These are phyloP conservation scores for Helianthus tuberosus DNA, from an alignment of 129 eudicot genomes.

Conservation along the genomic window DNA sequence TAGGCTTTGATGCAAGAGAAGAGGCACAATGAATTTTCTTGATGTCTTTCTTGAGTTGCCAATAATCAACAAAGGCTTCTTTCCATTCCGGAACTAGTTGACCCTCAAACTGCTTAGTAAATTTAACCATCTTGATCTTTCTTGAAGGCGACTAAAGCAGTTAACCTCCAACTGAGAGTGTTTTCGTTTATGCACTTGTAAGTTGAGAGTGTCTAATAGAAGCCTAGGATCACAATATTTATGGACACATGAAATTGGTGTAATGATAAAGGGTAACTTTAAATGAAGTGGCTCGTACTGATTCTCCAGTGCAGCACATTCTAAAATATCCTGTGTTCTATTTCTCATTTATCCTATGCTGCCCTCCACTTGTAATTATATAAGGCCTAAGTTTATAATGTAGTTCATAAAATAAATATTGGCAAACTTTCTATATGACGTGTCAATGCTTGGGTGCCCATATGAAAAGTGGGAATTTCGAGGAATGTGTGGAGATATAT, in stretches of 20 bases:
- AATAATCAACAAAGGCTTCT: slow-evolving; percentile 88
- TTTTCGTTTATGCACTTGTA: slow-evolving; percentile 18
- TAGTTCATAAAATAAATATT: slow-evolving; percentile 28
- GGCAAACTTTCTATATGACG: slow-evolving; percentile 30
- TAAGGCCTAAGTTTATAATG: slow-evolving; percentile 31
- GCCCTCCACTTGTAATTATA: slow-evolving; percentile 69
- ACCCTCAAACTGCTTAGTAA: slow-evolving; percentile 86
- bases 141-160: background rate
- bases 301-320: slow-evolving; percentile 69
- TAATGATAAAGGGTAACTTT: slow-evolving; percentile 44
- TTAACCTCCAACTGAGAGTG: background rate
- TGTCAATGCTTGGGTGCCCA: slow-evolving; percentile 26
- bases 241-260: slow-evolving; percentile 48
- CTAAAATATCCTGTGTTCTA: slow-evolving; percentile 62
- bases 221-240: slow-evolving; percentile 49
- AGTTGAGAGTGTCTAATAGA: slow-evolving; percentile 44
- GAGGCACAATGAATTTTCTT: slow-evolving; percentile 67
- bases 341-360: slow-evolving; percentile 54
- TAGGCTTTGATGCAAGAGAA: slow-evolving; percentile 34
- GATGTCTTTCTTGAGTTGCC: slow-evolving; percentile 75
- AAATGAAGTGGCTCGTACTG: slow-evolving; percentile 46
- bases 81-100: slow-evolving; percentile 96
- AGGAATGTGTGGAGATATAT: slow-evolving; percentile 27
- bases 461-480: slow-evolving; percentile 30
- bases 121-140: slow-evolving; percentile 73